Evolutionary conservation across 2,329 filamentous ascomycete genomes (phyloP).

Genomic region (Cyphellophora attinorum): DNA sequence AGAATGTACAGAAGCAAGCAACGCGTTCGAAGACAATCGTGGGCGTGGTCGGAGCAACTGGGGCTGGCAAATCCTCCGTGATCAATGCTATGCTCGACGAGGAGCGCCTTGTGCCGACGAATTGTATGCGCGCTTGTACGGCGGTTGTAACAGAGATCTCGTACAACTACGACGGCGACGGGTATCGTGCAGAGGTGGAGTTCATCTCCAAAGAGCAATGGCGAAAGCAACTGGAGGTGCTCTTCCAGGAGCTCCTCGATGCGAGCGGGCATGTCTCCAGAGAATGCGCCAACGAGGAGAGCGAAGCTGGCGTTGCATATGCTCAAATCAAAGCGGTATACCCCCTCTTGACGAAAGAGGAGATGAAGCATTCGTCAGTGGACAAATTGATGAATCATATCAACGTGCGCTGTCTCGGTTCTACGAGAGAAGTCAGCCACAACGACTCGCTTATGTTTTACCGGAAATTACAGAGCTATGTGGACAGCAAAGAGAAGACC

Average conservation of each 20-base stretch:
- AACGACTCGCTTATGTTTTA: conserved; percentile 34
- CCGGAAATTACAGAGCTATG: conserved; percentile 36
- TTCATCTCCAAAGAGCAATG: conserved; percentile 47
- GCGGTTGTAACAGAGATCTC: conserved; percentile 52
- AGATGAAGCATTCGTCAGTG: conserved; percentile 27
- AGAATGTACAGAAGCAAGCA: conserved; percentile 30
- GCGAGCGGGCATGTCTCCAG: conserved; percentile 27
- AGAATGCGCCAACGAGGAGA: conserved; percentile 32
- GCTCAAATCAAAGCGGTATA: conserved; percentile 33
- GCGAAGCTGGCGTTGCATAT: conserved; percentile 32
- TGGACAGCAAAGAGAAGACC: conserved; percentile 47
- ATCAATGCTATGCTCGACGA: conserved; percentile 57
- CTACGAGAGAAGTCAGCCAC: conserved; percentile 29
- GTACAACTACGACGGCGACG: conserved; percentile 39
- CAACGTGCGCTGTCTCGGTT: conserved; percentile 38
- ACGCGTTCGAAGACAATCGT: conserved; percentile 28
- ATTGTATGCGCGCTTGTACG: conserved; percentile 54
- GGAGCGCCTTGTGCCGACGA: conserved; percentile 46
- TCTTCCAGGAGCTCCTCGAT: conserved; percentile 41
- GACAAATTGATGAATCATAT: conserved; percentile 33
- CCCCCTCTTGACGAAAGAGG: conserved; percentile 29
- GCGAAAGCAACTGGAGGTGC: conserved; percentile 39
- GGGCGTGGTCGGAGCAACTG: conserved; percentile 53
- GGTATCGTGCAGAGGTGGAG: conserved; percentile 48
- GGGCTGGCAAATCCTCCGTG: conserved; percentile 52